These are phyloP conservation scores for Hyaloscypha bicolor DNA, from an alignment of 495 filamentous ascomycete genomes.

Conservation along the genomic window DNA sequence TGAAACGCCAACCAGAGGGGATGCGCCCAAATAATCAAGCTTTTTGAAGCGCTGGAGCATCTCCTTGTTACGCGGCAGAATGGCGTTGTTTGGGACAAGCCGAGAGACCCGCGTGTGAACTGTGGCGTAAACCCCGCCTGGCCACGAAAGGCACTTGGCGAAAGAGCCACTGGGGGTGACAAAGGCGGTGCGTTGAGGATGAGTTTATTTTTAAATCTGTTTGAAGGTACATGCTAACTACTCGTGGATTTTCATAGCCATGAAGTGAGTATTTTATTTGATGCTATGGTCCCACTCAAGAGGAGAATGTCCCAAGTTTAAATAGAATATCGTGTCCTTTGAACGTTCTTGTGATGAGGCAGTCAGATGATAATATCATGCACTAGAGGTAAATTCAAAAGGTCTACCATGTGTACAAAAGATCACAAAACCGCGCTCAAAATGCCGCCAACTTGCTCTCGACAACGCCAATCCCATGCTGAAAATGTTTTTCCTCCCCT, in stretches of 20 bases:
- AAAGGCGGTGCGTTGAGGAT: background rate
- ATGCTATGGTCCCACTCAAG: too few species aligned
- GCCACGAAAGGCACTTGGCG: background rate
- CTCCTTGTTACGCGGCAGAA: background rate
- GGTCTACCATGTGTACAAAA: background rate
- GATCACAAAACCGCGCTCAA: slow-evolving; percentile 6
- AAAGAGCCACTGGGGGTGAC: background rate
- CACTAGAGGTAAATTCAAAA: background rate
- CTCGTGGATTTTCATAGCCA: too few species aligned
- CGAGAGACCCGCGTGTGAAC: background rate
- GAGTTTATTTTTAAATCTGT: too few species aligned
- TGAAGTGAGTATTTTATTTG: too few species aligned
- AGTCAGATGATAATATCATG: background rate
- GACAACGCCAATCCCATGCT: slow-evolving; percentile 11
- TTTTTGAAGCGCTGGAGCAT: background rate
- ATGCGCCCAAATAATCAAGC: background rate
- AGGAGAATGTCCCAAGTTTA: background rate
- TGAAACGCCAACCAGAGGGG: background rate
- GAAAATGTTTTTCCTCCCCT: background rate
- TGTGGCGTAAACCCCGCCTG: background rate
- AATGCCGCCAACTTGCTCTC: slow-evolving; percentile 7
- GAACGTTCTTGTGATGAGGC: background rate
- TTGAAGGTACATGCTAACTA: too few species aligned
- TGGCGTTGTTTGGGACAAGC: background rate
- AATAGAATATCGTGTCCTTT: background rate